A percentile compares a stretch with the other conserved stretches of the same genome.
Conservation (phyloP, 2,329 filamentous ascomycete genomes). For the Ceratocystis papillata region DNA sequence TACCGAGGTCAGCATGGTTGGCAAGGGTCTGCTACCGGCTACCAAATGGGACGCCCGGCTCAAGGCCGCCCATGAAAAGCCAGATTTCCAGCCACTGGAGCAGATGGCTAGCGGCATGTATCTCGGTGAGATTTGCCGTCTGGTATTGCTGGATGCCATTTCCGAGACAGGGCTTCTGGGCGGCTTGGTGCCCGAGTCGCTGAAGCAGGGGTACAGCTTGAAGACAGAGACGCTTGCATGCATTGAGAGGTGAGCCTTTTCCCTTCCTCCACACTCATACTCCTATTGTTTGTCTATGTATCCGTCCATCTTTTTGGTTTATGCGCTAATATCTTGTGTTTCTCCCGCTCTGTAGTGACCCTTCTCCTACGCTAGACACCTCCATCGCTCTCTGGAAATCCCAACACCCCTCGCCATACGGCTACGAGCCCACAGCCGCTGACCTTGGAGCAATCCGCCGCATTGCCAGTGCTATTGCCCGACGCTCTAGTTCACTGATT, state of each 20-base stretch:
- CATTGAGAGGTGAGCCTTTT: slow-evolving; percentile 43
- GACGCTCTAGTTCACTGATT: slow-evolving; percentile 48
- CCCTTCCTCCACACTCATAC: neutral
- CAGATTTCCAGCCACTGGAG: slow-evolving; percentile 52
- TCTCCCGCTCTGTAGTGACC: slow-evolving; percentile 24
- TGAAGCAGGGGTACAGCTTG: slow-evolving; percentile 45
- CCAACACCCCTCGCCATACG: slow-evolving; percentile 32
- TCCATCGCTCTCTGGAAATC: slow-evolving; percentile 14
- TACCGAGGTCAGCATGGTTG: slow-evolving; percentile 58
- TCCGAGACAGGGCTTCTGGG: slow-evolving; percentile 44
- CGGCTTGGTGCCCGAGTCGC: slow-evolving; percentile 44
- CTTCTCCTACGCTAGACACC: neutral
- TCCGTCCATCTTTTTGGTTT: no score
- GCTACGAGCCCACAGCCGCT: slow-evolving; percentile 32
- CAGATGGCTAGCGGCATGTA: slow-evolving; percentile 56
- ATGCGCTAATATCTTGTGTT: slow-evolving; percentile 23
- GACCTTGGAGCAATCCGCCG: slow-evolving; percentile 45
- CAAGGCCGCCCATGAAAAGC: slow-evolving; percentile 42
- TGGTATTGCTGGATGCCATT: slow-evolving; percentile 49
- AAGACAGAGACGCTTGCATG: slow-evolving; percentile 50
- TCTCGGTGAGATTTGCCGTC: slow-evolving; percentile 52
- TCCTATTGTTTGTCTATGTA: neutral
- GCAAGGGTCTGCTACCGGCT: slow-evolving; percentile 45
- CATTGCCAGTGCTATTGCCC: slow-evolving; percentile 45
- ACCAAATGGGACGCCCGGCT: slow-evolving; percentile 51